phyloP scores from a whole-genome alignment of 495 filamentous ascomycete species.

The Penicillium angulare region DNA sequence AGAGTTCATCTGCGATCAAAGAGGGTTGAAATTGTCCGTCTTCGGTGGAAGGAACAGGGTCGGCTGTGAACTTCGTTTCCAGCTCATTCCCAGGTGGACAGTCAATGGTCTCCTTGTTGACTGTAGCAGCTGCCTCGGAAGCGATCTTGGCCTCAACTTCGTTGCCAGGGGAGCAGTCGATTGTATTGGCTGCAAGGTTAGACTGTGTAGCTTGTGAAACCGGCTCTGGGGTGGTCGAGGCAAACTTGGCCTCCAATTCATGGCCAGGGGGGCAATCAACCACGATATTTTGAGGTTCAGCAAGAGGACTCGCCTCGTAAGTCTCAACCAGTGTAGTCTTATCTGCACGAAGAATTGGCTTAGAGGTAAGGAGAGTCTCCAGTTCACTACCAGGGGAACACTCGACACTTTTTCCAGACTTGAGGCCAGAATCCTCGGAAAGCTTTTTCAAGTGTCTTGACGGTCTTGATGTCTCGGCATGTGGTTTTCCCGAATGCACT shows the following conservation, averaged over 20 bases:
- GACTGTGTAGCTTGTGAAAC: neutral
- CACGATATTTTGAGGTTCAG: neutral
- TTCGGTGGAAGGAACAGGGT: conserved; percentile 1
- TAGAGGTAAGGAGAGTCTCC: conserved; percentile 8
- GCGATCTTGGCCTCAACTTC: conserved; percentile 14
- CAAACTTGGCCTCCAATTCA: conserved; percentile 15
- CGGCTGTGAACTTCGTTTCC: conserved; percentile 5
- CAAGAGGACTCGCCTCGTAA: neutral
- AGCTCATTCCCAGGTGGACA: conserved; percentile 13
- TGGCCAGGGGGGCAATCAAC: conserved; percentile 15
- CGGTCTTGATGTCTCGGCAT: neutral
- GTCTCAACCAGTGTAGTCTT: neutral
- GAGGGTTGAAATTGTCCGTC: conserved; percentile 1
- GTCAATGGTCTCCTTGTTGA: neutral
- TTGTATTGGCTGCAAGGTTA: neutral
- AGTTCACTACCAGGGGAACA: conserved; percentile 11
- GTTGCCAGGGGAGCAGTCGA: conserved; percentile 14
- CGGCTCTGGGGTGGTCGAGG: neutral
- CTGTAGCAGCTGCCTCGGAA: neutral
- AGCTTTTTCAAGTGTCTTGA: neutral
- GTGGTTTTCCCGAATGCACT: neutral
- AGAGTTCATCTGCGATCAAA: neutral
- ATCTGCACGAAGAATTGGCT: neutral
- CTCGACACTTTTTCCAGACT: neutral
- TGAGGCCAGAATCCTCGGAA: neutral